A percentile compares a stretch with the other conserved stretches of the same genome.
Evolutionary conservation across 331 rosid genomes (phyloP).

Genomic region (Stylosanthes scabra): DNA sequence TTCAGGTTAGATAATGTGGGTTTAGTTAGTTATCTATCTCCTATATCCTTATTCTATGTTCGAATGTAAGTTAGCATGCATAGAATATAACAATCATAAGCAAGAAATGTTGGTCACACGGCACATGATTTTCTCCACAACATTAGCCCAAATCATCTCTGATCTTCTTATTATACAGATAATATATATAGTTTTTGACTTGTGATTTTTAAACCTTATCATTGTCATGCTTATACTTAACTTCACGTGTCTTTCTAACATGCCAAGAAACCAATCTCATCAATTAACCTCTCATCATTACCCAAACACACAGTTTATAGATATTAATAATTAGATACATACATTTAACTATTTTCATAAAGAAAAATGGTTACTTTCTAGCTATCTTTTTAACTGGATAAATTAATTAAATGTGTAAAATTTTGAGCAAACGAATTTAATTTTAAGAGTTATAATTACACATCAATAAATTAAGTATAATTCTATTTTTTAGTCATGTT

Average conservation of each 20-base stretch:
- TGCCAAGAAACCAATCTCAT: slow-evolving; percentile 30
- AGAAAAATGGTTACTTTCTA: no score
- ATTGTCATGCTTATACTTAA: slow-evolving; percentile 2
- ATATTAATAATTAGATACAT: no score
- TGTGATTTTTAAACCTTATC: slow-evolving; percentile 23
- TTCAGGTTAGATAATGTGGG: background rate
- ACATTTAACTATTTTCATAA: no score
- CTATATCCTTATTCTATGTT: slow-evolving; percentile 35
- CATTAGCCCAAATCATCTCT: slow-evolving; percentile 40
- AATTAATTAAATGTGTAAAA: no score
- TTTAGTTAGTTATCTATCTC: background rate
- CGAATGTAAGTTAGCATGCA: background rate
- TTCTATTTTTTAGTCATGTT: no score
- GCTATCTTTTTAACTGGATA: no score
- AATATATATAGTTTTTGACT: slow-evolving; percentile 33
- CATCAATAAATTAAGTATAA: no score
- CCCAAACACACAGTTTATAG: no score
- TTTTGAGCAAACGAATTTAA: no score
- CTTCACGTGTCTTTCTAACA: slow-evolving; percentile 28
- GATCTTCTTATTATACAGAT: background rate
- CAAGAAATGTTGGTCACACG: slow-evolving; percentile 30
- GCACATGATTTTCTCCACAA: slow-evolving; percentile 44
- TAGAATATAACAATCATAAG: slow-evolving; percentile 11
- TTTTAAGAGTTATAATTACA: no score
- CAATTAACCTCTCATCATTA: slow-evolving; percentile 9